Evolutionary conservation across 495 filamentous ascomycete species (phyloP).

Genomic region (Talaromyces stipitatus): DNA sequence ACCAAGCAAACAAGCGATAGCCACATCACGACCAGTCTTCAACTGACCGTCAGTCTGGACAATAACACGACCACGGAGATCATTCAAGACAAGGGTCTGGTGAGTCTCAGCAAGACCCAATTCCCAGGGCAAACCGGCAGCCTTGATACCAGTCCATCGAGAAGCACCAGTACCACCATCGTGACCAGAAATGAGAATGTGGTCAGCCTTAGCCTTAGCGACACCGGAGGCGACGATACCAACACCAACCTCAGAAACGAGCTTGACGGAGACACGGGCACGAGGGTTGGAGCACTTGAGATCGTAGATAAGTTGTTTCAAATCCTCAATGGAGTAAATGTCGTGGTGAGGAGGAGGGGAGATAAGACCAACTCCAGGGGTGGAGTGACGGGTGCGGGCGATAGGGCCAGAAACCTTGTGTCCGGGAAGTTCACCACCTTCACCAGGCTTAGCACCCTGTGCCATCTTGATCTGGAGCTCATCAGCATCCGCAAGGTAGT

Average conservation of each 20-base stretch:
- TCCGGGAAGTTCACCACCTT: constrained; percentile 95
- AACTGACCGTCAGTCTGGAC: constrained; percentile 98
- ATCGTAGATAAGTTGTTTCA: constrained; percentile 99
- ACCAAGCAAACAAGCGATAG: constrained; percentile 92
- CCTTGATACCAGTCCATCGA: constrained; percentile 99
- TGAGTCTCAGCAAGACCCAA: constrained; percentile 97
- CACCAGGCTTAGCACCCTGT: constrained; percentile 96
- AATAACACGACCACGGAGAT: constrained; percentile 91
- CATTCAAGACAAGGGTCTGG: constrained; percentile 97
- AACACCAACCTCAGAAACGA: constrained; percentile 96
- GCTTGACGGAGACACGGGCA: constrained; percentile 93
- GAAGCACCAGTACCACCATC: constrained; percentile 98
- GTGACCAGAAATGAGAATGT: constrained; percentile 96
- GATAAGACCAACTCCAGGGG: constrained; percentile 94
- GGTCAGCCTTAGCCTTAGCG: constrained; percentile 96
- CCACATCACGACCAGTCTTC: constrained; percentile 88
- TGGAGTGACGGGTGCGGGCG: constrained; percentile 95
- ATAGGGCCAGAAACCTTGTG: constrained; percentile 98
- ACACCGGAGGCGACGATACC: constrained; percentile 98
- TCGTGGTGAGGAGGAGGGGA: constrained; percentile 99
- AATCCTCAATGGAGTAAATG: constrained; percentile 98
- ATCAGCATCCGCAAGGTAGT: constrained; percentile 97
- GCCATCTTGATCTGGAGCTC: constrained; percentile 99
- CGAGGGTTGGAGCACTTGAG: constrained; percentile 96
- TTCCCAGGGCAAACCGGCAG: constrained; percentile 97